Evolutionary conservation across 805 yeast species (phyloP).

Genomic region (Yarrowia divulgata): DNA sequence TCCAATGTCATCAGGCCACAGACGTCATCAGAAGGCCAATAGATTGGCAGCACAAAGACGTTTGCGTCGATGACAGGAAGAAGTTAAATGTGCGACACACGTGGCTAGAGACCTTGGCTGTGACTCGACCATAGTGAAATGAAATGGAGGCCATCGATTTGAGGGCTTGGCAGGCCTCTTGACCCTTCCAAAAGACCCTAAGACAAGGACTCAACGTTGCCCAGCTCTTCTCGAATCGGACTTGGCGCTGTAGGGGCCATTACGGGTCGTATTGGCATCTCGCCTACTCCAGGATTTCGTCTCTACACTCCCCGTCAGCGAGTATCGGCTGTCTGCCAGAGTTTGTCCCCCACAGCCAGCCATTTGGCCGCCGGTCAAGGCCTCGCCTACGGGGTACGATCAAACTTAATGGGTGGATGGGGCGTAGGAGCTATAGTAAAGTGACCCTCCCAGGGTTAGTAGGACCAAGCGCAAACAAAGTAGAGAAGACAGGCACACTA

Average conservation of each 20-base stretch:
- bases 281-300: background rate
- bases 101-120: constrained; percentile 37
- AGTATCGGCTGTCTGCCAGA: constrained; percentile 1
- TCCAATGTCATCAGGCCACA: background rate
- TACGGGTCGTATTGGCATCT: background rate
- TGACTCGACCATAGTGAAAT: constrained; percentile 1
- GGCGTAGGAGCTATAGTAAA: constrained; percentile 3
- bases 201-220: constrained; percentile 30
- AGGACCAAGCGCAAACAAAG: constrained; percentile 19
- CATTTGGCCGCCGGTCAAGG: background rate
- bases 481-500: constrained; percentile 16
- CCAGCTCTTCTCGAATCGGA: constrained; percentile 18
- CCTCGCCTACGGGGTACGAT: constrained; percentile 10
- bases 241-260: constrained; percentile 30
- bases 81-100: constrained; percentile 33
- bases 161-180: constrained; percentile 20
- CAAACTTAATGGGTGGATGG: constrained; percentile 7
- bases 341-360: constrained; percentile 23
- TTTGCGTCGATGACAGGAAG: background rate
- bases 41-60: background rate
- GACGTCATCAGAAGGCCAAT: background rate
- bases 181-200: constrained; percentile 5
- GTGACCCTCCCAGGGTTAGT: constrained; percentile 23
- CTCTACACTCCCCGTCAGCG: background rate
- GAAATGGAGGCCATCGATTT: constrained; percentile 19